Evolutionary conservation across 2,329 filamentous ascomycete species (phyloP), one percentile per base, ranked within the genome.

Genomic region (Fusarium dlaminii): DNA sequence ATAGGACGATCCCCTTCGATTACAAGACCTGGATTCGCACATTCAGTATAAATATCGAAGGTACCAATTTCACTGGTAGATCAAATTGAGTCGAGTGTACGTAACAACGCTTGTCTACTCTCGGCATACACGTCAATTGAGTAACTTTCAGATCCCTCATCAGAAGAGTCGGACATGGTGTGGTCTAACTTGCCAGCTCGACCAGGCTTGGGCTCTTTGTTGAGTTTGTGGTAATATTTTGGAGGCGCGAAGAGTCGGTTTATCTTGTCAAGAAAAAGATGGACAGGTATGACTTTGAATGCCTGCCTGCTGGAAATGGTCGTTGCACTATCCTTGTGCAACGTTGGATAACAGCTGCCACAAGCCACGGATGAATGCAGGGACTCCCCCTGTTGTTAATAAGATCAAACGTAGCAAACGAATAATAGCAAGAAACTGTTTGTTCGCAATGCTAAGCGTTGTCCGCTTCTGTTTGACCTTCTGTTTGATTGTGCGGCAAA

Each of bases 11-110:
- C 34, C 5, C 52, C 45, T 17, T 45, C 29, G 11, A 71, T 66
- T 11, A 29, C 56, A 12, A 73, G 63, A 24, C 67, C 61, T 2
- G 67, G 70, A 30, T 73, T 73, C 29, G 29, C 22, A 34, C 60
- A 71, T 10, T 18, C 22, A 27, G 37, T 13, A 45, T 73, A 61
- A 36, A 37, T 37, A 8, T 43, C 27, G 39, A 63, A 73, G n/a
- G 32, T 48, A 22, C 43, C 52, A 17, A 71, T 65, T 12, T 66
- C 48, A 36, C 72, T 57, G 2, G 45, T 56, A 11, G 59, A 55
- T 43, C 60, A 27, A 36, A 74, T 63, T 22, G 36, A 58, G 43
- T 70, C 30, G 7, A 73, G 46, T 12, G 34, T 37, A 5, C 43
- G 10, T 6, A 36, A 18, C 22, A 57, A 22, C 17, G 2, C 18